Conservation (phyloP, 2,329 filamentous ascomycete genomes). For the Fusarium annulatum region DNA sequence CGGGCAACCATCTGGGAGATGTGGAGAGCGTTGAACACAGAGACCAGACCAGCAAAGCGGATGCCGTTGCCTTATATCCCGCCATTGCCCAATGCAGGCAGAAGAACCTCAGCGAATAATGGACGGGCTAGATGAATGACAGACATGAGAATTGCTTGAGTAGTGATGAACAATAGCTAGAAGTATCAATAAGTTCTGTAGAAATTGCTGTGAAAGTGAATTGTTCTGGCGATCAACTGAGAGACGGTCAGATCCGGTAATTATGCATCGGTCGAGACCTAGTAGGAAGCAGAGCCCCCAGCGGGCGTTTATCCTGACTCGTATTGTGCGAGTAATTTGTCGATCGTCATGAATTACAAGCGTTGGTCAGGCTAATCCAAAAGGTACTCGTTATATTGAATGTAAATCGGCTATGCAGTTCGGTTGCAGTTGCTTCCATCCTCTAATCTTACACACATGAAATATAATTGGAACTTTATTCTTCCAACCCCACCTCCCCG, state of each 20-base stretch:
- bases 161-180: constrained; percentile 10
- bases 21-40: constrained; percentile 76
- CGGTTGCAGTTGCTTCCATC: constrained; percentile 14
- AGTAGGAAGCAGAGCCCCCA: not conserved
- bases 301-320: not conserved
- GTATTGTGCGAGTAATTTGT: not conserved
- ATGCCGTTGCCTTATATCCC: constrained; percentile 52
- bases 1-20: constrained; percentile 85
- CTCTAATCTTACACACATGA: not conserved
- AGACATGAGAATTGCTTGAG: constrained; percentile 2
- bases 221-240: not conserved
- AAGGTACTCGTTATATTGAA: not conserved
- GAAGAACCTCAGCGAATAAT: constrained; percentile 44
- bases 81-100: constrained; percentile 47
- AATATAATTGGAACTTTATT: not conserved
- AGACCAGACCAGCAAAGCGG: constrained; percentile 58
- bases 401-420: not conserved
- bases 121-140: constrained; percentile 44
- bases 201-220: not conserved
- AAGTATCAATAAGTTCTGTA: not conserved
- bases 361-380: not conserved
- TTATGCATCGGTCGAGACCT: not conserved
- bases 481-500: constrained; percentile 16
- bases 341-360: constrained; percentile 10
- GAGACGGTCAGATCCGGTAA: not conserved